Evolutionary conservation across 2,329 filamentous ascomycete genomes (phyloP), one percentile per base, ranked within the genome.

Genomic region (Claviceps maximensis): DNA sequence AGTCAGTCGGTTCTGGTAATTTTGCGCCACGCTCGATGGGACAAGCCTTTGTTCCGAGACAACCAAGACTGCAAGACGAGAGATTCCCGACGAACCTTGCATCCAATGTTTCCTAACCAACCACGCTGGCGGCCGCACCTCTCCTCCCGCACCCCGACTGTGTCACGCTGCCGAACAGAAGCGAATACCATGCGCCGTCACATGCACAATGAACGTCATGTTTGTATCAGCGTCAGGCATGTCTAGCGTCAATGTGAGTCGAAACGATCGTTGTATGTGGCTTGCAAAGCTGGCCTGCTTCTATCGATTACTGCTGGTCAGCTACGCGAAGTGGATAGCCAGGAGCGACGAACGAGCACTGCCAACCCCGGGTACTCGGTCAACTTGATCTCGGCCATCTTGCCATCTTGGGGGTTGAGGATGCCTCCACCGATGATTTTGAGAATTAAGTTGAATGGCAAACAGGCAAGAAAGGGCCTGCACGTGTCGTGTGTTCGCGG

Each of bases 371-470:
- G 55, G 31, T 33, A 33, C 31, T 33, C 12, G 31, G 31, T 10
- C 57, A 65, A 64, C 63, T 55, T 59, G 62, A 64, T 64, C 60
- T 65, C 52, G 58, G 64, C 58, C 54, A 60, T 63, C 57, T 42
- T 51, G 29, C 41, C 23, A 10, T 2, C 9, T 33, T 33, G 4
- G 9, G 31, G 9, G 8, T 7, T 33, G 6, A 9, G 12, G 31
- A 12, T 7, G 12, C 7, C 2, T 33, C 2, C 31, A 33, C 9
- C 12, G 9, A 1, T 33, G n/a, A n/a, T n/a, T n/a, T n/a, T n/a
- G n/a, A n/a, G n/a, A n/a, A n/a, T n/a, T n/a, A n/a, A 33, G 31
- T 33, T 33, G 27, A 8, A 33, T 33, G 31, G 31, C 31, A 8
- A 33, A 33, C 9, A 33, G 31, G 12, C 6, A 33, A 33, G 31